These are phyloP conservation scores for Colletotrichum shisoi DNA, from an alignment of 2,329 filamentous ascomycete genomes.

Conservation along the genomic window DNA sequence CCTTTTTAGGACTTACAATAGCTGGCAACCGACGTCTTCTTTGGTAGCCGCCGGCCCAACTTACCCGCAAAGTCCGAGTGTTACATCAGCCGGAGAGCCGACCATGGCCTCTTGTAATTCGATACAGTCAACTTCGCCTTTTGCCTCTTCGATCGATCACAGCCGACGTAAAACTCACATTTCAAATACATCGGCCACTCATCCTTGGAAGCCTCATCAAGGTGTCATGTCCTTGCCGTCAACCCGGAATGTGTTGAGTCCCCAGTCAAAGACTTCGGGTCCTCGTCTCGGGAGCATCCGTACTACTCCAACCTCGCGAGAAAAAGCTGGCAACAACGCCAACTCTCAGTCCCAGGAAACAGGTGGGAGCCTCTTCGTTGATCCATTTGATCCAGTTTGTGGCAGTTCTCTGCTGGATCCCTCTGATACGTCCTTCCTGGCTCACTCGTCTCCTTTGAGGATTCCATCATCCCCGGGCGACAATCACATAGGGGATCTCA, in stretches of 20 bases:
- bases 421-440: not conserved
- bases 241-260: not conserved
- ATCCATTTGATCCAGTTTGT: not conserved
- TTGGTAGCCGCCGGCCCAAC: not conserved
- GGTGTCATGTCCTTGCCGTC: not conserved
- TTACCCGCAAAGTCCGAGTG: not conserved
- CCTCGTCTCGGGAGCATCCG: not conserved
- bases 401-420: not conserved
- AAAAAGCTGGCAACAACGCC: not conserved
- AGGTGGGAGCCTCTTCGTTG: constrained; percentile 5
- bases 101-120: not conserved
- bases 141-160: not conserved
- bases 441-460: constrained; percentile 1
- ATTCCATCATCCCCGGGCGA: constrained; percentile 2
- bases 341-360: not conserved
- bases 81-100: not conserved
- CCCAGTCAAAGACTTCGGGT: not conserved
- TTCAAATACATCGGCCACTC: not conserved
- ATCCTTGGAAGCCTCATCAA: not conserved
- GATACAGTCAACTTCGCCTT: not conserved
- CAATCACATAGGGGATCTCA: not conserved
- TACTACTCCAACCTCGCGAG: not conserved
- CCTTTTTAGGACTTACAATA: not conserved
- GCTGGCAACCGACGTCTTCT: not conserved
- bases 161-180: not conserved